Conservation (phyloP, 179 eudicot genomes). For the Spergularia azorica region DNA sequence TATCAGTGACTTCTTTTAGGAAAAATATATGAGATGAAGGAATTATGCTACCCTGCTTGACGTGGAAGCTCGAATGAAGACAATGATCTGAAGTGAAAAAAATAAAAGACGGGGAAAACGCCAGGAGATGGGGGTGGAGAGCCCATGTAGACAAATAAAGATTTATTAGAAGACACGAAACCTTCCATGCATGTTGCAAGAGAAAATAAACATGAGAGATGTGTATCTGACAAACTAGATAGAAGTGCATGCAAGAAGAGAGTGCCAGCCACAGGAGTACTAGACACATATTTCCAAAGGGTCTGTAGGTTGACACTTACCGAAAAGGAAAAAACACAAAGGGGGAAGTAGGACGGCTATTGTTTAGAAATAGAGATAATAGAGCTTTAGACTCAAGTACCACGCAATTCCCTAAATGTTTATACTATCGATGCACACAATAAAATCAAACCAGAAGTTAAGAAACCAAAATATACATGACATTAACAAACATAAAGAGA, state of each 20-base stretch:
- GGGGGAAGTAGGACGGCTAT: neutral
- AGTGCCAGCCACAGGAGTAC: neutral
- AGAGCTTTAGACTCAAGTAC: neutral
- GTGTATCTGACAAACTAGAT: neutral
- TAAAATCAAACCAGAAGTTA: neutral
- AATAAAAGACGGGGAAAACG: neutral
- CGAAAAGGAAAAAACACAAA: neutral
- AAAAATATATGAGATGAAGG: neutral
- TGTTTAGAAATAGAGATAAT: neutral
- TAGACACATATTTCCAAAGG: neutral
- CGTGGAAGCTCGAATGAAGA: neutral
- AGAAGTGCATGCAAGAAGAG: neutral
- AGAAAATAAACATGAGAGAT: neutral
- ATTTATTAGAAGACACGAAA: neutral
- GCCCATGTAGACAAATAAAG: no score
- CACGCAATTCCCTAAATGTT: neutral
- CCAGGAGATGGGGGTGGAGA: no score
- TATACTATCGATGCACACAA: neutral
- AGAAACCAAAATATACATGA: neutral
- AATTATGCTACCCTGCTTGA: constrained; percentile 1
- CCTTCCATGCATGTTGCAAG: neutral
- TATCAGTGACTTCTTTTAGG: neutral
- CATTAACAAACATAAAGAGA: constrained; percentile 1
- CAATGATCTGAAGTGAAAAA: neutral
- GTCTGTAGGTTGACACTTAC: neutral